These are phyloP conservation scores for Lecanosticta acicola DNA, from an alignment of 2,329 filamentous ascomycete genomes.

Conservation along the genomic window DNA sequence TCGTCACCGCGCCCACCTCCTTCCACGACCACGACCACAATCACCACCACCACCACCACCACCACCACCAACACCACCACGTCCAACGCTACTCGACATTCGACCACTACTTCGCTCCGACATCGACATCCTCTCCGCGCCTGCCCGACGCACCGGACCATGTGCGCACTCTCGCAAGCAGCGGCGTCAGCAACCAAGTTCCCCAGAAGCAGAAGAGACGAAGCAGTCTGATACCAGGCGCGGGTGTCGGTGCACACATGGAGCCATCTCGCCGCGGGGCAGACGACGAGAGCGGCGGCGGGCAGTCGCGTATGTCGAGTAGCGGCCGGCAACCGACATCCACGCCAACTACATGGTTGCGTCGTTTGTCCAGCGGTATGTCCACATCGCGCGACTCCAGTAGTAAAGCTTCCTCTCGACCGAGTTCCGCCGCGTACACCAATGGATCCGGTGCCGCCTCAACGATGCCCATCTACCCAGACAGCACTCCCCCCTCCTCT, in stretches of 20 bases:
- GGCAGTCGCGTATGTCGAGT: constrained; percentile 1
- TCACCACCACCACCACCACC: constrained; percentile 4
- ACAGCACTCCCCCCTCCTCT: constrained; percentile 32
- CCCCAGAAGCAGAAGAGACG: constrained; percentile 11
- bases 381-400: constrained; percentile 32
- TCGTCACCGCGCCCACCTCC: constrained; percentile 18
- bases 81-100: not conserved
- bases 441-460: constrained; percentile 49
- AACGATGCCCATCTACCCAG: constrained; percentile 56
- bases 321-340: constrained; percentile 4
- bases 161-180: constrained; percentile 8
- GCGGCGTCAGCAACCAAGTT: constrained; percentile 5
- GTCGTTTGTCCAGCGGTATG: constrained; percentile 53
- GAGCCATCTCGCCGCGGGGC: constrained; percentile 11
- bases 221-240: constrained; percentile 12
- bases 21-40: constrained; percentile 6
- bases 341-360: constrained; percentile 52
- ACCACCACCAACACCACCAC: constrained; percentile 16
- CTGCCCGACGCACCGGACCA: constrained; percentile 12
- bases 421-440: constrained; percentile 60
- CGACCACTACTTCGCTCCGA: constrained; percentile 11
- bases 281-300: constrained; percentile 8
- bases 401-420: constrained; percentile 37
- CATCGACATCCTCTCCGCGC: constrained; percentile 8
- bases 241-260: constrained; percentile 16